phyloP scores from a whole-genome alignment of 2,329 filamentous ascomycete species.

The Emydomyces testavorans region DNA sequence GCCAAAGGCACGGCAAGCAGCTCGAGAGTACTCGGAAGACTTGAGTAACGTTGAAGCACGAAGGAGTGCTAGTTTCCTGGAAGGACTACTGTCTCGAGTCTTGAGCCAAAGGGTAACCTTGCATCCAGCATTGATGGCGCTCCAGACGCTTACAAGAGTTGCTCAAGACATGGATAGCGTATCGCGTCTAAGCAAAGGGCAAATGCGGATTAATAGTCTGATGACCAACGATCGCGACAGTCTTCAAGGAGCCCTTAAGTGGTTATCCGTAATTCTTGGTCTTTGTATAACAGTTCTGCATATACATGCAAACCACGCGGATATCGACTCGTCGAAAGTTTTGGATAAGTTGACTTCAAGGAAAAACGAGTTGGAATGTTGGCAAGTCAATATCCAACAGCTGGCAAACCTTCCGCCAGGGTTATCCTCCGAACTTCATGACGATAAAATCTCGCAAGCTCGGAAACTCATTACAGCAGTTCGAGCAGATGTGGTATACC shows the following conservation, averaged over 20 bases:
- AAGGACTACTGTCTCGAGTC: conserved; percentile 58
- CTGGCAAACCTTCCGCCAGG: conserved; percentile 42
- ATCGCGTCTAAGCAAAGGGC: conserved; percentile 21
- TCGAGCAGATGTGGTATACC: conserved; percentile 34
- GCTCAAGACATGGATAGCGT: conserved; percentile 26
- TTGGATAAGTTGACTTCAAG: conserved; percentile 41
- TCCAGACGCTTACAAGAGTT: conserved; percentile 24
- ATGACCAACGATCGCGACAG: conserved; percentile 14
- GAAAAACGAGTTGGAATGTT: conserved; percentile 38
- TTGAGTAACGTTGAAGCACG: conserved; percentile 68
- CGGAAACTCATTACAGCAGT: conserved; percentile 23
- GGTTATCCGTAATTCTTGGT: conserved; percentile 59
- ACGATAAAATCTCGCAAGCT: conserved; percentile 23
- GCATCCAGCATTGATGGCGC: conserved; percentile 23
- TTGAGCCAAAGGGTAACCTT: conserved; percentile 32
- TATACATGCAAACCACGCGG: conserved; percentile 56
- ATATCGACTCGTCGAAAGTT: conserved; percentile 38
- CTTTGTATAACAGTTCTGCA: conserved; percentile 52
- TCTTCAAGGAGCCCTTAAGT: conserved; percentile 34
- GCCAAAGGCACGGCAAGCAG: conserved; percentile 53
- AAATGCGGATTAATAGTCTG: conserved; percentile 19
- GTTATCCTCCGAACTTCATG: conserved; percentile 32
- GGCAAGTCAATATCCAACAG: conserved; percentile 34
- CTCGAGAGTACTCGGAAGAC: conserved; percentile 69
- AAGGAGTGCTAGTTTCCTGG: conserved; percentile 72